Base-by-base conservation (phyloP, 2,329 filamentous ascomycete species). In the Trichoderma simmonsii region DNA sequence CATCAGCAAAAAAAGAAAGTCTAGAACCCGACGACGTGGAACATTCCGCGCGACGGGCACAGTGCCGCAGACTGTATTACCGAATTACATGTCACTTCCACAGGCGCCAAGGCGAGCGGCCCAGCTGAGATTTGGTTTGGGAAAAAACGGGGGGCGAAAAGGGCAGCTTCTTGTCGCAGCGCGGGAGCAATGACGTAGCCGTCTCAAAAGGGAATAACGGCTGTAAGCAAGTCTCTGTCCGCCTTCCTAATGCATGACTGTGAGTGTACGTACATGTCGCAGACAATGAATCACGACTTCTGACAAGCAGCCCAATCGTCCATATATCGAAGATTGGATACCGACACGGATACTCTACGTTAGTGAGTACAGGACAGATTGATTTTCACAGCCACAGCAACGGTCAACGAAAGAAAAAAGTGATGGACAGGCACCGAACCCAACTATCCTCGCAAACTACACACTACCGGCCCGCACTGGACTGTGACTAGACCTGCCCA, bases 151-250 rank as follows among this genome's bases (percentile, higher is more conserved):
- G 63, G 28, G 54, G 48, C 18, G 57, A 66, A 57, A 66, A 66
- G 63, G 56, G 66, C 66, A 69, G 66, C 66, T 68, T 24, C 36
- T 60, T 36, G 57, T 60, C 18, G 57, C 57, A 30, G 57, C 5
- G 32, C 34, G 61, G 34, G 32, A 59, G 32, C 18, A 18, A 69
- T 69, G 66, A 69, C 66, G 66, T 69, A 69, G 36, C 32, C 4
- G 66, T 51, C 56, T 61, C 66, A 51, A 61, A 61, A 24, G 5
- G 66, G 66, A 28, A 61, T 69, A 69, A 69, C 36, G 36, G 66
- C 66, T 51, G 56, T 69, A 24, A 69, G 56, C 66, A 24, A 24
- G 66, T 21, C 24, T 60, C 39, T 43, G 66, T 61, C 56, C 56
- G 56, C 56, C 56, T 69, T 60, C 66, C 56, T 34, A 36, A 57